These are phyloP conservation scores for Stagonosporopsis rhizophila DNA, from an alignment of 2,329 filamentous ascomycete genomes.

Conservation along the genomic window DNA sequence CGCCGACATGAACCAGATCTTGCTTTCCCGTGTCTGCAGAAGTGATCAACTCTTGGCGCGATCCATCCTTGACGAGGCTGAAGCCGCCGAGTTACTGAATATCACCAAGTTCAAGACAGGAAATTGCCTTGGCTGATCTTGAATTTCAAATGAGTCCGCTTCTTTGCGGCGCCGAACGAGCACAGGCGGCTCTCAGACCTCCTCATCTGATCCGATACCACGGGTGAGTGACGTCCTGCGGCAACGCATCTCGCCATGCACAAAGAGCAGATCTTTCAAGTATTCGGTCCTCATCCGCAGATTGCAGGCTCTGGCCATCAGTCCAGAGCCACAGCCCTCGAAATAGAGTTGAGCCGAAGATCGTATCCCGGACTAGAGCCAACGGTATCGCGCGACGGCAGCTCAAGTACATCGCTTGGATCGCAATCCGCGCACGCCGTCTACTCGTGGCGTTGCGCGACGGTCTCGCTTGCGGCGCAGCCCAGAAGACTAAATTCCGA, in stretches of 20 bases:
- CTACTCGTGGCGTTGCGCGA: slow-evolving; percentile 18
- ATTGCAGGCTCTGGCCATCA: slow-evolving; percentile 9
- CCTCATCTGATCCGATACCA: slow-evolving; percentile 4
- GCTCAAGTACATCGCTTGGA: slow-evolving; percentile 27
- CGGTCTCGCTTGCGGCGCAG: slow-evolving; percentile 28
- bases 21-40: neutral
- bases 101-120: slow-evolving; percentile 2
- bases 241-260: slow-evolving; percentile 6
- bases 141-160: slow-evolving; percentile 27
- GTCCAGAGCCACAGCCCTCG: slow-evolving; percentile 12
- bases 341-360: slow-evolving; percentile 16
- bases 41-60: neutral
- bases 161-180: slow-evolving; percentile 27
- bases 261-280: slow-evolving; percentile 1
- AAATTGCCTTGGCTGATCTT: slow-evolving; percentile 21
- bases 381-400: slow-evolving; percentile 36
- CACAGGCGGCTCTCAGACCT: slow-evolving; percentile 19
- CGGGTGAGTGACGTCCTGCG: neutral
- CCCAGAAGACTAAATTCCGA: slow-evolving; percentile 33
- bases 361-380: slow-evolving; percentile 26
- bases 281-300: neutral
- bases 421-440: slow-evolving; percentile 33
- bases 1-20: slow-evolving; percentile 7
- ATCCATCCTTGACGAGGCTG: slow-evolving; percentile 2
- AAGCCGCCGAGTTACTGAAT: neutral